These are phyloP conservation scores for Anthracocystis walkeri DNA, from an alignment of 1,284 basidiomycete species.

Conservation along the genomic window DNA sequence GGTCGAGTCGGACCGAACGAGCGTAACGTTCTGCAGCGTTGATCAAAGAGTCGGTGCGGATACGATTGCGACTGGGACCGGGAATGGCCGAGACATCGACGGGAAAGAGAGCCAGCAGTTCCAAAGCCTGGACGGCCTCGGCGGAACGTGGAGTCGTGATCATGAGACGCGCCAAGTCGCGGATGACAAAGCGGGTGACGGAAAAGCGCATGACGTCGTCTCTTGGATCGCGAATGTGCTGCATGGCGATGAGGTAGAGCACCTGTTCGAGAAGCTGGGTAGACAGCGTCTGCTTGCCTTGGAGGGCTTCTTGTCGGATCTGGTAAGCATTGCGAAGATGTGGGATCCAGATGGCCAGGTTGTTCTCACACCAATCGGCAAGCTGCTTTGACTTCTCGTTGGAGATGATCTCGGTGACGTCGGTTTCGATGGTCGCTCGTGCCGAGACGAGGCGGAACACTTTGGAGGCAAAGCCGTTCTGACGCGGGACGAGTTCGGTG, in stretches of 20 bases:
- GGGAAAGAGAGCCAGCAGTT: slow-evolving; percentile 43
- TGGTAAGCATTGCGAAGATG: slow-evolving; percentile 40
- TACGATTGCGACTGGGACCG: slow-evolving; percentile 40
- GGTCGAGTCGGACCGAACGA: slow-evolving; percentile 39
- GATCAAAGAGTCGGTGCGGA: slow-evolving; percentile 41
- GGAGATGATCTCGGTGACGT: slow-evolving; percentile 36
- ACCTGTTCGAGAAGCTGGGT: slow-evolving; percentile 43
- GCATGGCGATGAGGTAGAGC: slow-evolving; percentile 45
- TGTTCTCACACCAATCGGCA: slow-evolving; percentile 48
- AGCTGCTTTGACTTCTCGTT: slow-evolving; percentile 41
- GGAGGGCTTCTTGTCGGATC: slow-evolving; percentile 33
- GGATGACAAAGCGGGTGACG: slow-evolving; percentile 32
- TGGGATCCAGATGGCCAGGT: slow-evolving; percentile 40
- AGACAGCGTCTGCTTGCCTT: slow-evolving; percentile 39
- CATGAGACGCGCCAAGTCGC: slow-evolving; percentile 41
- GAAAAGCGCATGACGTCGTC: slow-evolving; percentile 45
- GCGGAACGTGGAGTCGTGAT: slow-evolving; percentile 34
- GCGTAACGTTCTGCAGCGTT: slow-evolving; percentile 34
- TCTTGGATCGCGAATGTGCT: slow-evolving; percentile 42
- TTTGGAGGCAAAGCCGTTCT: slow-evolving; percentile 42
- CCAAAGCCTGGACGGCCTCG: slow-evolving; percentile 39
- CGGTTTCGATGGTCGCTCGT: slow-evolving; percentile 40
- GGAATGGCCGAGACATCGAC: slow-evolving; percentile 43
- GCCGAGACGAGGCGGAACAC: slow-evolving; percentile 49
- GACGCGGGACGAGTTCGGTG: slow-evolving; percentile 43